Conservation (phyloP, 139 green algal species). For the Coelastrella sp. region DNA sequence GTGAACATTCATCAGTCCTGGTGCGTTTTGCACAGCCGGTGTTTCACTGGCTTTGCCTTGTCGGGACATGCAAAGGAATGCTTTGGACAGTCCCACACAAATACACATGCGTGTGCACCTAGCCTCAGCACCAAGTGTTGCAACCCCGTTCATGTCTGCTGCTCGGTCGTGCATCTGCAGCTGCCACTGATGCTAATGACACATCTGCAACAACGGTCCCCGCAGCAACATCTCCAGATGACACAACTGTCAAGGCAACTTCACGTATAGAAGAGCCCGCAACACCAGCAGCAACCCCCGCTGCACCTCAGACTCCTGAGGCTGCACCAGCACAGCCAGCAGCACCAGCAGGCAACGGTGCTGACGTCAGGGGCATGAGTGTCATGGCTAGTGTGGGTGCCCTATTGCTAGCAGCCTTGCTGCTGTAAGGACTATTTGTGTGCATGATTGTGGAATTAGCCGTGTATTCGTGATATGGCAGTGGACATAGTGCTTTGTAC, state of each 20-base stretch:
- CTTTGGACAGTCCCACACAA: too few relatives aligned
- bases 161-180: background rate
- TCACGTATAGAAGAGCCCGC: background rate
- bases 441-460: background rate
- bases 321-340: conserved; percentile 27
- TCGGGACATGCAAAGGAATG: too few relatives aligned
- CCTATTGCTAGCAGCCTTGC: background rate
- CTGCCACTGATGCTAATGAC: background rate
- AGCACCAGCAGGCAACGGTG: background rate
- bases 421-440: background rate
- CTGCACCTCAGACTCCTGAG: background rate
- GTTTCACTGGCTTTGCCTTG: too few relatives aligned
- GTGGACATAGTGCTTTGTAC: too few relatives aligned
- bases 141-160: background rate
- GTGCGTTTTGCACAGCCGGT: too few relatives aligned
- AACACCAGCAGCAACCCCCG: background rate
- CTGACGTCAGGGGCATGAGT: background rate
- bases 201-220: background rate
- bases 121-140: too few relatives aligned
- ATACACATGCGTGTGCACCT: too few relatives aligned
- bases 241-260: background rate
- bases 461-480: too few relatives aligned
- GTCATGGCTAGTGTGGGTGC: background rate
- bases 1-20: too few relatives aligned
- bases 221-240: background rate